phyloP scores from a whole-genome alignment of 805 yeast genomes.

The Spathaspora sp. region DNA sequence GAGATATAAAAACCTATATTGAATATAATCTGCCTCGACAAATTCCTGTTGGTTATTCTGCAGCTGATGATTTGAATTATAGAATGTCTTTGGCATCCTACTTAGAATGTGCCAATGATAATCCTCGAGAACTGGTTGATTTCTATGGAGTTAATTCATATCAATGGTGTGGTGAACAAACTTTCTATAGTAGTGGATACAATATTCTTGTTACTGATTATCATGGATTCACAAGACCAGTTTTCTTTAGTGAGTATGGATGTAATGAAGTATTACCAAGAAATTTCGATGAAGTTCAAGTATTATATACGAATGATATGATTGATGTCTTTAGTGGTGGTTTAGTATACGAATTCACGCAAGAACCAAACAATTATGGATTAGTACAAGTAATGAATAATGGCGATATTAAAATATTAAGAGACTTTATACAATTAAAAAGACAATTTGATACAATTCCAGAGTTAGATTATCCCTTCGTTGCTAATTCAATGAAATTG shows the following conservation, averaged over 20 bases:
- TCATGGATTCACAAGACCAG: conserved; percentile 63
- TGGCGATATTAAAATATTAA: conserved; percentile 41
- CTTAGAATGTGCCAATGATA: conserved; percentile 66
- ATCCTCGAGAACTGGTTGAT: conserved; percentile 58
- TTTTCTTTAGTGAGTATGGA: conserved; percentile 85
- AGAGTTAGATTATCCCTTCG: conserved; percentile 17
- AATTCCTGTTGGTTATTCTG: conserved; percentile 93
- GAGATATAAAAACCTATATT: conserved; percentile 79
- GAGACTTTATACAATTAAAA: conserved; percentile 43
- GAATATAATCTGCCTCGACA: conserved; percentile 52
- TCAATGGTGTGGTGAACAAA: conserved; percentile 87
- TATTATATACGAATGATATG: conserved; percentile 73
- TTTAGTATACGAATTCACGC: conserved; percentile 74
- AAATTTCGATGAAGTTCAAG: conserved; percentile 67
- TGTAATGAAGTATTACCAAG: conserved; percentile 83
- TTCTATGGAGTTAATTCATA: conserved; percentile 80
- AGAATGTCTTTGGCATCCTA: conserved; percentile 75
- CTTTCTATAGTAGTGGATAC: conserved; percentile 72
- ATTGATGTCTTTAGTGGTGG: conserved; percentile 80
- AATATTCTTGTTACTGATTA: conserved; percentile 68
- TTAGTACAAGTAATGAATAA: conserved; percentile 48
- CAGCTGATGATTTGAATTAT: conserved; percentile 85
- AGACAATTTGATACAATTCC: conserved; percentile 40
- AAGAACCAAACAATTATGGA: conserved; percentile 79
- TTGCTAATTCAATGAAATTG: conserved; percentile 20